Evolutionary conservation across 257 asterid genomes (phyloP), one percentile per base, ranked within the genome.

Genomic region (Petunia secreta): DNA sequence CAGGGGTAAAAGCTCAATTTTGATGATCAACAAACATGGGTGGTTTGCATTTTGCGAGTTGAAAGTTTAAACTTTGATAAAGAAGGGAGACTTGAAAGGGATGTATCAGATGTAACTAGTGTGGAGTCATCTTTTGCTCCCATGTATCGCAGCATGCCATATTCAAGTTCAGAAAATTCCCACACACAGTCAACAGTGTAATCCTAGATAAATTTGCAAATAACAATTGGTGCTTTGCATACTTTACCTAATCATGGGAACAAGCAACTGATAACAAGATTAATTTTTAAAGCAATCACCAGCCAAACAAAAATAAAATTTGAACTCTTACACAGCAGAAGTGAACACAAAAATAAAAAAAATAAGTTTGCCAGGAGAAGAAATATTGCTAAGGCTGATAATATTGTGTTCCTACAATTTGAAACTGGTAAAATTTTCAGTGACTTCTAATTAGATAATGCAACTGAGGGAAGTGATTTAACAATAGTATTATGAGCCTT

Each of bases 131-230:
- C 97, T 73, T 93, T 92, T 65, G 97, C 93, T 34, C 97, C 95
- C 98, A 95, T 93, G 92, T 95, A 95, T 4, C 97, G 91, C 77
- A 95, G 92, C 98, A 91, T 93, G 69, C 98, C 98, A 86, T 95
- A 95, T 88, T 95, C 98, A 50, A 95, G 98, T 76, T 95, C 98
- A 25, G 98, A 97, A 85, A 95, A 95, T 63, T 98, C 98, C 98
- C 93, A 5, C n/a, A 68, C 11, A 36, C 36, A 73, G 50, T 36
- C 60, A 34, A 2, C n/a, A 2, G 40, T 4, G 58, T 25, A 25
- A 25, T 25, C 25, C 25, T 25, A 25, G 25, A 25, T 25, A 25
- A 25, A 25, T 25, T 25, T 25, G 25, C 25, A 25, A 25, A 25
- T 25, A 25, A 25, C 25, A 25, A 25, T 25, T 25, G 25, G 25